phyloP scores from a whole-genome alignment of 2,329 filamentous ascomycete species.

The Penicillium sp. region DNA sequence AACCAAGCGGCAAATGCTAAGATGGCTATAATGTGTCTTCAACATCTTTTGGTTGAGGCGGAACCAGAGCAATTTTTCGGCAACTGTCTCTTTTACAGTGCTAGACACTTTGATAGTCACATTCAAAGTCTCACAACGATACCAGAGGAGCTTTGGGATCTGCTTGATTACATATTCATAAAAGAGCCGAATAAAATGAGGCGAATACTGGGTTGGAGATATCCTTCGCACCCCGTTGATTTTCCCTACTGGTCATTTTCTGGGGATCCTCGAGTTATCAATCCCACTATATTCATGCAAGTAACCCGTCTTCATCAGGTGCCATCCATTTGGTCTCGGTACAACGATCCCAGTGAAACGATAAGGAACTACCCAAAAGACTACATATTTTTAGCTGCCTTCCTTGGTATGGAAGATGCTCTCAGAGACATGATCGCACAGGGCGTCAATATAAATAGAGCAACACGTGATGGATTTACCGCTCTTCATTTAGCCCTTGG shows the following conservation, averaged over 20 bases:
- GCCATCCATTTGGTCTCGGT: conserved; percentile 9
- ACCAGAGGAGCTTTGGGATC: conserved; percentile 1
- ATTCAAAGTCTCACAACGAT: conserved; percentile 4
- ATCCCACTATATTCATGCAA: conserved; percentile 12
- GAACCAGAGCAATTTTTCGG: background rate
- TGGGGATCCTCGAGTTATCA: conserved; percentile 5
- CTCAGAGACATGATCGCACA: conserved; percentile 5
- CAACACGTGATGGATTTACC: background rate
- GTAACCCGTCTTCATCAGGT: conserved; percentile 7
- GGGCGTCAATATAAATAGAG: conserved; percentile 6
- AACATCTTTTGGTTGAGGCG: conserved; percentile 5
- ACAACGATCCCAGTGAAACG: background rate
- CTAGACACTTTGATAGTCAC: conserved; percentile 7
- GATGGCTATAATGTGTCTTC: conserved; percentile 13
- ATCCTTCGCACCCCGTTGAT: background rate
- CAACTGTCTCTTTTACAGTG: conserved; percentile 4
- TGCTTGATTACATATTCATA: conserved; percentile 10
- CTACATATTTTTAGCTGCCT: background rate
- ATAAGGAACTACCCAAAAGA: conserved; percentile 1
- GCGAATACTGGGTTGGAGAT: conserved; percentile 8
- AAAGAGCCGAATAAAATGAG: background rate
- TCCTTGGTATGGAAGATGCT: background rate
- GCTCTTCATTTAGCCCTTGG: background rate
- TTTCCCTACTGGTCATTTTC: conserved; percentile 5
- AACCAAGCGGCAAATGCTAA: conserved; percentile 6